phyloP scores from a whole-genome alignment of 148 eudicot genomes.

The Spergularia marina region DNA sequence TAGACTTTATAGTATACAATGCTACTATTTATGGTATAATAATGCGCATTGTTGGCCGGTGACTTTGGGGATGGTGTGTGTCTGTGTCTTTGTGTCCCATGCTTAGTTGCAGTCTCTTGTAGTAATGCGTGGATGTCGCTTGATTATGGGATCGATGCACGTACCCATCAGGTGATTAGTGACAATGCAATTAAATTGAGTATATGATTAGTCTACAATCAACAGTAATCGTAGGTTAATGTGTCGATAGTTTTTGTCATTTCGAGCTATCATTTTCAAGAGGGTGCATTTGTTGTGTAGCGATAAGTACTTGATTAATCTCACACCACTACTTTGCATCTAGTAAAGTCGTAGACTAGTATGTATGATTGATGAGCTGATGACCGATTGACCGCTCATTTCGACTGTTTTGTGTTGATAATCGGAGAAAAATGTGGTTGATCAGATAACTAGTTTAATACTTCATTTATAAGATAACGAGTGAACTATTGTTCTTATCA shows the following conservation, averaged over 20 bases:
- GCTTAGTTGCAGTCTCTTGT: not conserved
- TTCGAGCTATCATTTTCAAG: no score
- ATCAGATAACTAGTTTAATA: no score
- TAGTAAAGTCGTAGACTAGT: no score
- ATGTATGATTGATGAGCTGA: no score
- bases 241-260: not conserved
- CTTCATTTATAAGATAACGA: no score
- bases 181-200: not conserved
- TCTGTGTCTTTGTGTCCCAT: constrained; percentile 1
- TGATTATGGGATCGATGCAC: not conserved
- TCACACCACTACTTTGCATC: no score
- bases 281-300: no score
- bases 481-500: no score
- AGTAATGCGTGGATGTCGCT: not conserved
- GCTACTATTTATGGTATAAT: not conserved
- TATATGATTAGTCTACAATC: not conserved
- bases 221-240: not conserved
- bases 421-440: no score
- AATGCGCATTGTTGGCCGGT: constrained; percentile 5
- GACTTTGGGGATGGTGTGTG: constrained; percentile 13
- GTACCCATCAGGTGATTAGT: not conserved
- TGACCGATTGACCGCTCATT: no score
- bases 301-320: no score
- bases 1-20: not conserved
- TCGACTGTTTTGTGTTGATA: no score